Evolutionary conservation across 192 early-diverging fungal genomes (phyloP).

Genomic region (Rhizoclosmatium globosum): DNA sequence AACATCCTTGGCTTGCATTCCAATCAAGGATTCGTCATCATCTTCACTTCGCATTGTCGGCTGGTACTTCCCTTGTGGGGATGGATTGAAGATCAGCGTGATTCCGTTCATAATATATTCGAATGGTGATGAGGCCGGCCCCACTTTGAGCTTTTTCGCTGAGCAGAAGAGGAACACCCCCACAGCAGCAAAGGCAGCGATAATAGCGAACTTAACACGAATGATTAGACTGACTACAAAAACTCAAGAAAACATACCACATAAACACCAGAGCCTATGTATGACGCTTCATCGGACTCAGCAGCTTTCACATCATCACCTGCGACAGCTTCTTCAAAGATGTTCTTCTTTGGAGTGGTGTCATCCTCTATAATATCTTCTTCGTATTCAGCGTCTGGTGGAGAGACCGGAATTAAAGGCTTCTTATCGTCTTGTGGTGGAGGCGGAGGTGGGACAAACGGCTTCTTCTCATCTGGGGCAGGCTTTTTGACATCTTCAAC

Average conservation of each 20-base stretch:
- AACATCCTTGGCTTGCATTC: neutral
- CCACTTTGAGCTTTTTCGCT: neutral
- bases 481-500: neutral
- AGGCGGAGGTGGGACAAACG: neutral
- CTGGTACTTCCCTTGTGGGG: constrained; percentile 3
- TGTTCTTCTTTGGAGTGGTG: too few relatives aligned
- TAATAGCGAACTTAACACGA: constrained; percentile 4
- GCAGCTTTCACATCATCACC: too few relatives aligned
- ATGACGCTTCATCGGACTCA: too few relatives aligned
- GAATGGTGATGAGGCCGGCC: neutral
- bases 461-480: neutral
- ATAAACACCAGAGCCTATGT: too few relatives aligned
- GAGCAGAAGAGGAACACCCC: neutral
- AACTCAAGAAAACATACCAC: too few relatives aligned
- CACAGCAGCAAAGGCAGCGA: neutral
- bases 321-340: too few relatives aligned
- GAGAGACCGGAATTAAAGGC: too few relatives aligned
- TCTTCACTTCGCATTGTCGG: neutral
- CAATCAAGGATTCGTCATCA: constrained; percentile 14
- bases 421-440: too few relatives aligned
- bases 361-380: neutral
- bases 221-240: too few relatives aligned
- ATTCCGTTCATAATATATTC: neutral
- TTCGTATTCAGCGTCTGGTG: neutral
- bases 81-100: neutral